Percentiles rank a stretch among this genome's conserved stretches.
Evolutionary conservation across 345 rosid species (phyloP).

Genomic region (Sonneratia alba): DNA sequence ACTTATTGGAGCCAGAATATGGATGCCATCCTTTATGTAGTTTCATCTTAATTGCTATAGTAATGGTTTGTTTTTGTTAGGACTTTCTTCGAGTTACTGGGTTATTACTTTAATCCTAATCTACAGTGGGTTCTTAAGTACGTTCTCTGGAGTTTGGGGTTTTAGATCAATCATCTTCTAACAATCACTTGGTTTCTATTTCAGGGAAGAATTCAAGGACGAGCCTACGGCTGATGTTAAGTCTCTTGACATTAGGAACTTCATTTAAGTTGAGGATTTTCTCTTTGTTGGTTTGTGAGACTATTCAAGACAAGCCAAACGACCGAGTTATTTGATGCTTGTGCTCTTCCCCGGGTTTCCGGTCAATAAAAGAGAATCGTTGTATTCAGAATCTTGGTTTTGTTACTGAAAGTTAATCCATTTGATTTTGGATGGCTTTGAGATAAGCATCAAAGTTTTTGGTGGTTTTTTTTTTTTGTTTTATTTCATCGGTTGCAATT

Average conservation of each 20-base stretch:
- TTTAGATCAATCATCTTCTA: not conserved
- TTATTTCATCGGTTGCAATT: not conserved
- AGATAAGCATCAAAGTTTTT: not conserved
- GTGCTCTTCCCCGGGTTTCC: not conserved
- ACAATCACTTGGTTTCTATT: not conserved
- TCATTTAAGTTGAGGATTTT: slow-evolving; percentile 31
- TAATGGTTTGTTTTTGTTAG: not conserved
- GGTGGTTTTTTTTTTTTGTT: not conserved
- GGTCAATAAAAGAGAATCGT: not conserved
- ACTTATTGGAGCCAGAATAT: not conserved
- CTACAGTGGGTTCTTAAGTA: not conserved
- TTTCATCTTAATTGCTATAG: not conserved
- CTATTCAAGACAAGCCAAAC: slow-evolving; percentile 1
- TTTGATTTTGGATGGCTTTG: not conserved
- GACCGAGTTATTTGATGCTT: not conserved
- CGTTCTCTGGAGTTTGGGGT: not conserved
- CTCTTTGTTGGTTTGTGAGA: slow-evolving; percentile 3
- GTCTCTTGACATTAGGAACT: slow-evolving; percentile 88
- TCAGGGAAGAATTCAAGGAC: slow-evolving; percentile 91
- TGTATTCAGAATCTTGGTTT: not conserved
- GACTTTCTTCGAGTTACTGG: not conserved
- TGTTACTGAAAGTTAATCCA: not conserved
- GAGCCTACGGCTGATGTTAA: slow-evolving; percentile 69
- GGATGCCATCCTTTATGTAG: not conserved
- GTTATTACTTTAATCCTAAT: not conserved